Percentiles rank a stretch among this genome's conserved stretches.
These are phyloP conservation scores for Leccinum pallidistipes DNA, from an alignment of 1,284 basidiomycete genomes.

Conservation along the genomic window DNA sequence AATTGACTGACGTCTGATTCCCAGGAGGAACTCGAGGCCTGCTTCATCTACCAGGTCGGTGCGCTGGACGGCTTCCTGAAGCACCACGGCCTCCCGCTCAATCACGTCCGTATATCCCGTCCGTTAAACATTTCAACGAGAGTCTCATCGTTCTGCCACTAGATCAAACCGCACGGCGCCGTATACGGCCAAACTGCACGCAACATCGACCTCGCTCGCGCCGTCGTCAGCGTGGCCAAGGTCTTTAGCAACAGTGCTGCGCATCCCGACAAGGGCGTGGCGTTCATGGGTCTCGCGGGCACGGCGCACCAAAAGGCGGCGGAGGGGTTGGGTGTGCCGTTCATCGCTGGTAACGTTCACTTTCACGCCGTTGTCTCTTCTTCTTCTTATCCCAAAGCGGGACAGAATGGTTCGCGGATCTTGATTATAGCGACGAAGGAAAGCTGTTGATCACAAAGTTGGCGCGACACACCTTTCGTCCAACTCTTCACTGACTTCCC, in stretches of 20 bases:
- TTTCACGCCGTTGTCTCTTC: neutral
- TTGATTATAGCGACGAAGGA: conserved; percentile 55
- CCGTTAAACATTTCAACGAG: neutral
- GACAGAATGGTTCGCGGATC: conserved; percentile 63
- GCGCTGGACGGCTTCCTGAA: conserved; percentile 57
- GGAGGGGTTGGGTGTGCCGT: conserved; percentile 50
- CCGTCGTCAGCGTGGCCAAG: conserved; percentile 50
- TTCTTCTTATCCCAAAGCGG: neutral
- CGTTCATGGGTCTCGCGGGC: conserved; percentile 61
- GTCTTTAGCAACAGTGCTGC: conserved; percentile 38
- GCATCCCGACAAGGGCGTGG: conserved; percentile 33
- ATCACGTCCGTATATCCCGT: conserved; percentile 43
- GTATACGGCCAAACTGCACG: conserved; percentile 57
- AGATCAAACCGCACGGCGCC: conserved; percentile 58
- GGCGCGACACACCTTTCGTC: conserved; percentile 5
- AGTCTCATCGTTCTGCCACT: neutral
- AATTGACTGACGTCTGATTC: neutral
- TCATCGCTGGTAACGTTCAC: conserved; percentile 51
- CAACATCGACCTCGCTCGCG: conserved; percentile 51
- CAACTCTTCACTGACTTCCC: neutral
- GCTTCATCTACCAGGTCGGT: conserved; percentile 63
- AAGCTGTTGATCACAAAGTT: conserved; percentile 59
- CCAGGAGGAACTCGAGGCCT: conserved; percentile 54
- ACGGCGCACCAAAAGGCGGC: conserved; percentile 57
- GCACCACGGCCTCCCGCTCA: conserved; percentile 45